Base-by-base conservation (phyloP, 2,329 filamentous ascomycete genomes). In the Colletotrichum musicola region DNA sequence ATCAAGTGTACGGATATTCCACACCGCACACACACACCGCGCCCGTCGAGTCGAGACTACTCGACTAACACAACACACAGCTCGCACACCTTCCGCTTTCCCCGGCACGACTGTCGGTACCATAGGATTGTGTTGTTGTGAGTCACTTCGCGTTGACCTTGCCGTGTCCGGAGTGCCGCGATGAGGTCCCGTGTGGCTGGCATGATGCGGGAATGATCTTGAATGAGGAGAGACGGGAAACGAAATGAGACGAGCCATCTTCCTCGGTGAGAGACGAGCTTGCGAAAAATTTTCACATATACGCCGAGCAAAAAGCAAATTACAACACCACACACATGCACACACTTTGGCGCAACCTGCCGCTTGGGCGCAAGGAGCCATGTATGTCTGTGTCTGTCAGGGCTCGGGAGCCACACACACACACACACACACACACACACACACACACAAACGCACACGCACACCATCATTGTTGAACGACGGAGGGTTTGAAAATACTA, bases 271-370 rank as follows among this genome's bases (percentile, higher is more conserved):
- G 62, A 65, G 62, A 61, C n/a, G 44, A 46, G 44, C 13, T n/a
- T 49, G 47, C 47, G 61, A 71, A 71, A 70, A 59, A 1, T 71
- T 69, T 70, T 69, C 56, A 61, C 35, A n/a, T 51, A 57, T 47
- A 62, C 42, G 54, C 67, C 51, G 6, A 42, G 46, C 55, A 62
- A 71, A 69, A 70, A 35, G 10, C 66, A 61, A 71, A 70, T 66
- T 70, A 69, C 51, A 44, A 55, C 27, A 38, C 40, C 49, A 47
- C 25, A 61, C 44, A 54, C 47, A 10, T 30, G 20, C 16, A 53
- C 20, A 51, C 14, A 14, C 14, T 54, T 69, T 63, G 46, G 46
- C 56, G 59, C 53, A 59, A 66, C 56, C 27, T 69, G 66, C 57
- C 58, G 66, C 61, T 66, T 69, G 18, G 51, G 66, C 62, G 66